Conservation (phyloP, 805 yeast species). For the Spathaspora boniae region DNA sequence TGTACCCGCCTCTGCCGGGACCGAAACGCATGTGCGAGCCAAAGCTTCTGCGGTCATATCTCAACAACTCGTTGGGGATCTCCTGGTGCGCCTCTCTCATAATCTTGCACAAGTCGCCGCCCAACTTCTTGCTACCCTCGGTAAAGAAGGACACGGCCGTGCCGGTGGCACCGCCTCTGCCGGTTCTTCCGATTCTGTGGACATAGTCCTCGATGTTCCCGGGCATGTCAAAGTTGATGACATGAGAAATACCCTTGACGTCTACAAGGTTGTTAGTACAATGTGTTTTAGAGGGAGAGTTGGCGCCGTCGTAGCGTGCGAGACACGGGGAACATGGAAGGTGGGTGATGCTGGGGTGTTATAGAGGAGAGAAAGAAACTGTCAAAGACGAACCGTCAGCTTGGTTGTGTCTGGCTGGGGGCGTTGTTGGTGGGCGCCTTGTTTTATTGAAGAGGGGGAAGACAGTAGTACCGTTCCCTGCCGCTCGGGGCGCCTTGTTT, state of each 20-base stretch:
- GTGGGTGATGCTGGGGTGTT: no score
- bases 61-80: constrained; percentile 74
- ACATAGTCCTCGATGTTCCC: constrained; percentile 98
- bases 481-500: constrained; percentile 2
- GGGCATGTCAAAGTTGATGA: constrained; percentile 96
- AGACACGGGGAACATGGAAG: constrained; percentile 2
- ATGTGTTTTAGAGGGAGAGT: not conserved
- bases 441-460: constrained; percentile 1
- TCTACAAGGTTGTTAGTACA: constrained; percentile 51
- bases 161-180: constrained; percentile 97
- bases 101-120: constrained; percentile 84
- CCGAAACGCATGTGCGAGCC: constrained; percentile 54
- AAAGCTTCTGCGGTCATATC: constrained; percentile 62
- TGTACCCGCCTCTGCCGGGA: constrained; percentile 52
- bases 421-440: no score
- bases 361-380: constrained; percentile 8
- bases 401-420: no score
- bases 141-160: constrained; percentile 95
- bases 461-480: constrained; percentile 1
- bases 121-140: constrained; percentile 79
- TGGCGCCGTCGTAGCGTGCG: constrained; percentile 3
- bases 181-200: constrained; percentile 98
- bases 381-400: constrained; percentile 3
- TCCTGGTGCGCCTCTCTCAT: constrained; percentile 94
- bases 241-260: constrained; percentile 94